phyloP scores from a whole-genome alignment of 179 eudicot genomes.

The Nepenthes alata region DNA sequence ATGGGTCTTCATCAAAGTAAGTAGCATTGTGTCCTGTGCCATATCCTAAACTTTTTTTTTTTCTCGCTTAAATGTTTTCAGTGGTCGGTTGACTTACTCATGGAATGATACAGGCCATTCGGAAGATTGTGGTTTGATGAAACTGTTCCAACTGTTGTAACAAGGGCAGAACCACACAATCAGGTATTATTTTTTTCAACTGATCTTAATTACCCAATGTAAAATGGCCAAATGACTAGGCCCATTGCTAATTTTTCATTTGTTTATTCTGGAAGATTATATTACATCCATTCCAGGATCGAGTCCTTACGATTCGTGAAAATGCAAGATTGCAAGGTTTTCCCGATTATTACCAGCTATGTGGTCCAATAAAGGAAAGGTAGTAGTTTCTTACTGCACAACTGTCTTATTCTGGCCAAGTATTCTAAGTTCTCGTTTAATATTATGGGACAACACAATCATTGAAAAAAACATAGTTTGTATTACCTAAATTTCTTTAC shows the following conservation, averaged over 20 bases:
- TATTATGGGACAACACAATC: too few species aligned
- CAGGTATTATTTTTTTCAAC: conserved; percentile 12
- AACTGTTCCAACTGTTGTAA: conserved; percentile 45
- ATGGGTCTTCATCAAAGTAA: conserved; percentile 49
- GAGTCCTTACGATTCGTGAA: conserved; percentile 71
- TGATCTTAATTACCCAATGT: not conserved
- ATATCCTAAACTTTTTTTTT: not conserved
- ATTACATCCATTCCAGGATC: conserved; percentile 58
- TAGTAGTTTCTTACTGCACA: conserved; percentile 5
- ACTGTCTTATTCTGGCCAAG: too few species aligned
- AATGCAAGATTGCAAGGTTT: conserved; percentile 79
- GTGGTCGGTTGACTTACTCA: not conserved
- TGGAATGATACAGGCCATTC: conserved; percentile 30
- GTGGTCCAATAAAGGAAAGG: conserved; percentile 58
- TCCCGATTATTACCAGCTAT: conserved; percentile 50
- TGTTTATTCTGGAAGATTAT: conserved; percentile 16
- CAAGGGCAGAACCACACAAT: conserved; percentile 57
- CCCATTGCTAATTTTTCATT: not conserved
- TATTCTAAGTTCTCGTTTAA: too few species aligned
- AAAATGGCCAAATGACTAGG: not conserved
- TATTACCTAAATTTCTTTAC: too few species aligned
- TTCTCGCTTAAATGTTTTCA: not conserved
- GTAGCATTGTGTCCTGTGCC: not conserved
- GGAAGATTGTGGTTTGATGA: conserved; percentile 51
- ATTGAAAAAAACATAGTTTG: too few species aligned